Percentiles rank a stretch among this genome's conserved stretches.
phyloP scores from a whole-genome alignment of 139 green algal genomes.

The Chlorella vulgaris region DNA sequence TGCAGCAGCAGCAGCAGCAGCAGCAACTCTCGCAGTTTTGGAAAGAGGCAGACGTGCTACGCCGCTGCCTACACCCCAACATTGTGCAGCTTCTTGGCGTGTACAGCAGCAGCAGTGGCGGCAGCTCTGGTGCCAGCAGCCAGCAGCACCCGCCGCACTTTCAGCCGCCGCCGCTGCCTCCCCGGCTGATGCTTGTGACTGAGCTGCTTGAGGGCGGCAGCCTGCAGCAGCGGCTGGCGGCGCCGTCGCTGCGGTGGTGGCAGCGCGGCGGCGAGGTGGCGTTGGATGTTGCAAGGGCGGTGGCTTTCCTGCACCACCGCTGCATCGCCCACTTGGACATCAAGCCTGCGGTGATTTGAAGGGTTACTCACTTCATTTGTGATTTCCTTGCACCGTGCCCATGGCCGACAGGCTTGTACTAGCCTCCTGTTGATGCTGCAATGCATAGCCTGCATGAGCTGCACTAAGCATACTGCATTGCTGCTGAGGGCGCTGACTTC shows the following conservation, averaged over 20 bases:
- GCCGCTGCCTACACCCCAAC: not conserved
- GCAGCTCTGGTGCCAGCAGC: not conserved
- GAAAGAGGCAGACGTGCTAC: not conserved
- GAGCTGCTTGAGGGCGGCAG: constrained; percentile 4
- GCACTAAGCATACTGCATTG: too few relatives aligned
- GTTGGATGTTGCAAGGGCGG: not conserved
- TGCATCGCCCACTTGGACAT: not conserved
- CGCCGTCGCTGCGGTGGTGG: not conserved
- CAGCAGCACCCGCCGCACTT: not conserved
- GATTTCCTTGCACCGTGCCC: too few relatives aligned
- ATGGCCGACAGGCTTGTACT: too few relatives aligned
- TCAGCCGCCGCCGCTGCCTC: too few relatives aligned
- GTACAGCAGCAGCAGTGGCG: not conserved
- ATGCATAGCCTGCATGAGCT: too few relatives aligned
- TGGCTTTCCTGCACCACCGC: not conserved
- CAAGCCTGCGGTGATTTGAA: not conserved
- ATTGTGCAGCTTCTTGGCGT: constrained; percentile 4
- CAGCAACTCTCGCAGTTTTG: not conserved
- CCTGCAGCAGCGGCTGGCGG: not conserved
- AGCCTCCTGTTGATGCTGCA: too few relatives aligned
- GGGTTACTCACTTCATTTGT: too few relatives aligned
- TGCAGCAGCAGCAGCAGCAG: not conserved
- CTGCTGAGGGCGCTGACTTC: too few relatives aligned
- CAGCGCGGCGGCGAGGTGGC: not conserved
- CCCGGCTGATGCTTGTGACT: not conserved